Evolutionary conservation across 2,329 filamentous ascomycete genomes (phyloP).

Genomic region (Paraphoma chrysanthemicola): DNA sequence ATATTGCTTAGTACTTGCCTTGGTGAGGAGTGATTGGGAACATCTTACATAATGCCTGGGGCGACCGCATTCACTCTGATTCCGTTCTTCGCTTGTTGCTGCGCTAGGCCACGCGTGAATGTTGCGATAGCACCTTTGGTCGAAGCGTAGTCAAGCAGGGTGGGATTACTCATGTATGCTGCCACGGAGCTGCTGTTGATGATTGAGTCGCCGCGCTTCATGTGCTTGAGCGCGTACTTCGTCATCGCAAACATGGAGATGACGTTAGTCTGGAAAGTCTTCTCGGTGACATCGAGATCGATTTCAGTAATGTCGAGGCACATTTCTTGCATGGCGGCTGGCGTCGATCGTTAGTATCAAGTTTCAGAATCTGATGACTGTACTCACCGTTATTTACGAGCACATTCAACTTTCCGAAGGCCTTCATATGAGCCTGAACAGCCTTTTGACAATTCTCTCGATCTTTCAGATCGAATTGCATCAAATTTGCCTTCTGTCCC

Average conservation of each 20-base stretch:
- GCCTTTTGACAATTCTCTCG: slow-evolving; percentile 71
- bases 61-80: slow-evolving; percentile 78
- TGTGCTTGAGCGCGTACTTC: slow-evolving; percentile 75
- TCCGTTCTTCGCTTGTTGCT: slow-evolving; percentile 72
- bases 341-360: too few species aligned
- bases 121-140: slow-evolving; percentile 78
- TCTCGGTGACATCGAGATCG: slow-evolving; percentile 62
- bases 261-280: slow-evolving; percentile 74
- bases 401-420: slow-evolving; percentile 73
- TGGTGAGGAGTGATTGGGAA: too few species aligned
- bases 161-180: slow-evolving; percentile 76
- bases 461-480: slow-evolving; percentile 64
- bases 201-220: slow-evolving; percentile 73
- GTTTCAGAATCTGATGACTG: too few species aligned
- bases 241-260: slow-evolving; percentile 78
- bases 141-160: slow-evolving; percentile 79
- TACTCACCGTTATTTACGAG: slow-evolving; percentile 26
- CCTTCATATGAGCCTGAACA: slow-evolving; percentile 68
- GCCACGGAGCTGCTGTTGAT: slow-evolving; percentile 85
- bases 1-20: too few species aligned
- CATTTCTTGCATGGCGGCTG: slow-evolving; percentile 63
- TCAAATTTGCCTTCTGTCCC: slow-evolving; percentile 59
- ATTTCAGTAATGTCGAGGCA: slow-evolving; percentile 62
- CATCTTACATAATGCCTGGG: slow-evolving; percentile 64
- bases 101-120: slow-evolving; percentile 76